Conservation (phyloP, 495 filamentous ascomycete genomes). For the Parathielavia hyrcaniae region DNA sequence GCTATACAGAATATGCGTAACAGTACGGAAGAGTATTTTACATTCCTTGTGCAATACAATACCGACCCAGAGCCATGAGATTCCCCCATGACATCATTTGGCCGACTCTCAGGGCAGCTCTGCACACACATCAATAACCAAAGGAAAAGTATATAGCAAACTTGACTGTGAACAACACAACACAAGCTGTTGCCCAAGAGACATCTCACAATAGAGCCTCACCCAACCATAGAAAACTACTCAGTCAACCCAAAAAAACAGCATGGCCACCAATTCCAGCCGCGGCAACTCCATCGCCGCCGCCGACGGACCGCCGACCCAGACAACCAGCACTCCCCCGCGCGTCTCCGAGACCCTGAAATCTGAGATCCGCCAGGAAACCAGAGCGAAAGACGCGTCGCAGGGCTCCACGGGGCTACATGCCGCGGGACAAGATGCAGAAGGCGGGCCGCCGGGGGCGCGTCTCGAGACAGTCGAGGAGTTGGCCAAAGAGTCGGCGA, state of each 20-base stretch:
- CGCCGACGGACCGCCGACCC: conserved; percentile 15
- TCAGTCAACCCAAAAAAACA: not conserved
- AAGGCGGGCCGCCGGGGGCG: not conserved
- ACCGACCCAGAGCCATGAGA: no score
- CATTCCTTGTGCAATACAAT: no score
- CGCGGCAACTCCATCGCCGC: conserved; percentile 31
- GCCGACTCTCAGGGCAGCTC: no score
- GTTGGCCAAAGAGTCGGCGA: not conserved
- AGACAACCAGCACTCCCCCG: not conserved
- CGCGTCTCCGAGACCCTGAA: conserved; percentile 21
- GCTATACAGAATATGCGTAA: no score
- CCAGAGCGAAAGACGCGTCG: not conserved
- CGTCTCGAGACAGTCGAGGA: conserved; percentile 5
- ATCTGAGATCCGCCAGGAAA: conserved; percentile 9
- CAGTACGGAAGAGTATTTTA: no score
- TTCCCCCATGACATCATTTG: not conserved
- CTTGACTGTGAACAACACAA: not conserved
- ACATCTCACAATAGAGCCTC: not conserved
- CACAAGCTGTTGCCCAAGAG: not conserved
- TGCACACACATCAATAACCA: no score
- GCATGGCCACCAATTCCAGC: conserved; percentile 32
- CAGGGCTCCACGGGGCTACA: not conserved
- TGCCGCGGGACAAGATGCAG: not conserved
- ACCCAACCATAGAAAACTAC: not conserved
- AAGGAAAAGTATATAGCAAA: not conserved